Conservation (phyloP, 1,284 basidiomycete genomes). For the Lentinus polychrous region DNA sequence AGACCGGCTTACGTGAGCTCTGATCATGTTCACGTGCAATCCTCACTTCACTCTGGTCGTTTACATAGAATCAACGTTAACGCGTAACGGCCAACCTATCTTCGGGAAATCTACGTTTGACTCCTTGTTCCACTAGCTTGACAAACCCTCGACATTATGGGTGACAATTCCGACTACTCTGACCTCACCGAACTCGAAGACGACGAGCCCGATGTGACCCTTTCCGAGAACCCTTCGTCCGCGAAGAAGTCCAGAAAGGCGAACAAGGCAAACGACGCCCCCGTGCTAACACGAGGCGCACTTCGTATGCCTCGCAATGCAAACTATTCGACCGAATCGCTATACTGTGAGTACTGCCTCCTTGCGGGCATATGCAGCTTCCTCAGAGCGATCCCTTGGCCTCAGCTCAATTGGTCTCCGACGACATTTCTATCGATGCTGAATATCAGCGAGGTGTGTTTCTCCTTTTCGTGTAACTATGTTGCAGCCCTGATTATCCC, state of each 20-base stretch:
- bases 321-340: conserved; percentile 58
- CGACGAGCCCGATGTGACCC: conserved; percentile 16
- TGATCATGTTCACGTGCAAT: no score
- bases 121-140: no score
- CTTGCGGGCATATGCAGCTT: conserved; percentile 4
- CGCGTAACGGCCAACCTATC: no score
- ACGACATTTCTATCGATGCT: conserved; percentile 60
- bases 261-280: conserved; percentile 13
- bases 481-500: neutral
- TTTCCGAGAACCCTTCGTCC: conserved; percentile 8
- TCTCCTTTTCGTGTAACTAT: neutral
- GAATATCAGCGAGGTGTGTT: conserved; percentile 69
- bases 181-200: conserved; percentile 35
- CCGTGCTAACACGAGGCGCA: conserved; percentile 39
- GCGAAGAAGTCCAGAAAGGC: conserved; percentile 18
- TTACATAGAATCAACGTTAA: no score
- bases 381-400: conserved; percentile 1
- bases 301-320: conserved; percentile 57
- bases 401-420: conserved; percentile 53
- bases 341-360: conserved; percentile 42
- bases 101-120: no score
- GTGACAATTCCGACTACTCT: conserved; percentile 22
- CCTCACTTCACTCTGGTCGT: no score
- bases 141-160: no score
- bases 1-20: no score